Conservation (phyloP, 1,139 yeast species). For the Suhomyces anneliseae region DNA sequence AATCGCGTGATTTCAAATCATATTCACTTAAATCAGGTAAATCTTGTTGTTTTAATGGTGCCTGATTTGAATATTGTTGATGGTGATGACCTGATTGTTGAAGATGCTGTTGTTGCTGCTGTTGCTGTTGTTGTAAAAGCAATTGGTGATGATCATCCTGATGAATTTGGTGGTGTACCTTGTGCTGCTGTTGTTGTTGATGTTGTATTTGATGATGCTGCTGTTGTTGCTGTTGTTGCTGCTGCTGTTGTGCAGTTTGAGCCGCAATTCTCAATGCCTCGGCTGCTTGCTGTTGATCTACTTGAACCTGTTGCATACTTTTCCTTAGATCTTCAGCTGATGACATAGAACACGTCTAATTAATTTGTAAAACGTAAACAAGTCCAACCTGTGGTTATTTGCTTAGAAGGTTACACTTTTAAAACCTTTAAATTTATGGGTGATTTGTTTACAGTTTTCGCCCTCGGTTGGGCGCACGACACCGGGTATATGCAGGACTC, state of each 20-base stretch:
- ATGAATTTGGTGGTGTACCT: constrained; percentile 7
- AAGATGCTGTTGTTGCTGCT: constrained; percentile 13
- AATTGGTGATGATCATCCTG: constrained; percentile 18
- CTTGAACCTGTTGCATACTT: constrained; percentile 11
- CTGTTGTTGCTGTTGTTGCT: constrained; percentile 6
- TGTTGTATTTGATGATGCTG: constrained; percentile 4
- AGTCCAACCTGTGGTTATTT: constrained; percentile 10
- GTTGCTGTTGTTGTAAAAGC: constrained; percentile 16
- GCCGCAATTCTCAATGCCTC: constrained; percentile 15
- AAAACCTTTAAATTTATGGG: constrained; percentile 9
- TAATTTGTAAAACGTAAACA: constrained; percentile 8
- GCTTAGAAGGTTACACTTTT: constrained; percentile 9
- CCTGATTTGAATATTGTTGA: constrained; percentile 4
- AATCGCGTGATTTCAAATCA: constrained; percentile 38
- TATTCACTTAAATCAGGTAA: constrained; percentile 24
- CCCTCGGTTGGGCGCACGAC: background rate
- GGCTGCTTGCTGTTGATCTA: constrained; percentile 14
- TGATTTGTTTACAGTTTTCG: constrained; percentile 9
- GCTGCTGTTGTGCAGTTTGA: constrained; percentile 10
- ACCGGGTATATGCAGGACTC: background rate
- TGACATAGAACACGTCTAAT: constrained; percentile 9
- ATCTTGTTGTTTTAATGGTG: constrained; percentile 5
- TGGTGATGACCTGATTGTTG: constrained; percentile 9
- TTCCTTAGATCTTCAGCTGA: constrained; percentile 8
- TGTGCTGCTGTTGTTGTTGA: constrained; percentile 6